Evolutionary conservation across 2,329 filamentous ascomycete genomes (phyloP), one percentile per base, ranked within the genome.

Genomic region (Fusarium paranaense): DNA sequence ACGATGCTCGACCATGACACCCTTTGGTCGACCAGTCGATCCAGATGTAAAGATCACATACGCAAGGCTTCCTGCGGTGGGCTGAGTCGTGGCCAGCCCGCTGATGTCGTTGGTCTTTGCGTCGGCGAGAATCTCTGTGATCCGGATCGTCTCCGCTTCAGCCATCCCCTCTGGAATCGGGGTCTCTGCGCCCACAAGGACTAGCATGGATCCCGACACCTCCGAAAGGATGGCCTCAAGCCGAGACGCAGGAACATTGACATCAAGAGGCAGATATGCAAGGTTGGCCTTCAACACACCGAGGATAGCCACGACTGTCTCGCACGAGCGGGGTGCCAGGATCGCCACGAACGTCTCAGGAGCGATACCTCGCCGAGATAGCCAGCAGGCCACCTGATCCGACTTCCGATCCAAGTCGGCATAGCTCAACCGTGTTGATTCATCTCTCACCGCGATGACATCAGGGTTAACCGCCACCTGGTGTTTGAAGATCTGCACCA

Each of bases 261-360:
- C 45, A 54, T 79, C 77, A 1, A 80, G 57, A 0, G 78, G 78
- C 5, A 80, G 47, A 50, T 80, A 80, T 2, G 78, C 78, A 16
- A 78, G 20, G 32, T 69, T 71, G 3, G 78, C 76, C 45, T 79
- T 79, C 5, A 80, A 59, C 54, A 79, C 72, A n/a, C 77, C 77
- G 2, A 80, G n/a, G 38, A 72, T 70, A 2, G 76, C 71, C 13
- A 76, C 54, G 18, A 78, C 66, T 16, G 77, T 73, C 60, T 73
- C 42, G 11, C 72, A 77, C 3, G 71, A 75, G 4, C 78, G 63
- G 1, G n/a, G 22, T 2, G 77, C 68, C 5, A 73, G 54, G 7
- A 79, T 76, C 3, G 66, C 67, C 1, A 80, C 64, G 8, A 79
- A 50, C 1, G 69, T 70, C 22, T 76, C 76, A 20, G 70, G 10